These are phyloP conservation scores for Xylaria sp. DNA, from an alignment of 2,329 filamentous ascomycete genomes.

Conservation along the genomic window DNA sequence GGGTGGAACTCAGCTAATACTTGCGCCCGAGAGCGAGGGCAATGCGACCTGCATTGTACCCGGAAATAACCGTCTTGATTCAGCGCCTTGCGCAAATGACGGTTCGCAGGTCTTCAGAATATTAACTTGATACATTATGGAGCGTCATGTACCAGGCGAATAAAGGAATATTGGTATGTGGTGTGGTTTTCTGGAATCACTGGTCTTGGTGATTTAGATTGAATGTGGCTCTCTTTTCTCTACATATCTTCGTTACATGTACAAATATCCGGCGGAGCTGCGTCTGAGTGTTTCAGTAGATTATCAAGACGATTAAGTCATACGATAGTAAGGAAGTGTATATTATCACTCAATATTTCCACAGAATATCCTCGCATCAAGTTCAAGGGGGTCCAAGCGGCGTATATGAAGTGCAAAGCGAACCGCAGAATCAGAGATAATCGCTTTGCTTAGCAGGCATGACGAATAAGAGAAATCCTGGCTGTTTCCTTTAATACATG, in stretches of 20 bases:
- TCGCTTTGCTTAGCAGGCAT: not conserved
- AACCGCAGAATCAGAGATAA: not conserved
- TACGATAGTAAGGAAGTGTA: not conserved
- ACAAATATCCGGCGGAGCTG: not conserved
- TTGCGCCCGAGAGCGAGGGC: constrained; percentile 57
- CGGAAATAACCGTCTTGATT: constrained; percentile 50
- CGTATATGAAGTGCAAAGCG: not conserved
- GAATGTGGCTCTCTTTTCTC: not conserved
- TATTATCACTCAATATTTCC: not conserved
- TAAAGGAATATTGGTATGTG: not conserved
- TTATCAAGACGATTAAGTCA: not conserved
- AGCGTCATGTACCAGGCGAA: not conserved
- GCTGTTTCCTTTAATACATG: not conserved
- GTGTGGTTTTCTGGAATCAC: not conserved
- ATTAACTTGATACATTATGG: constrained; percentile 32
- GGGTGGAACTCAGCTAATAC: constrained; percentile 54
- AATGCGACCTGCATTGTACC: constrained; percentile 57
- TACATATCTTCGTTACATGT: constrained; percentile 7
- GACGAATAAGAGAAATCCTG: not conserved
- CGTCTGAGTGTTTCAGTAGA: not conserved
- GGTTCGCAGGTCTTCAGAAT: constrained; percentile 47
- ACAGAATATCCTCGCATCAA: not conserved
- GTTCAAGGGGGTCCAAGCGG: not conserved
- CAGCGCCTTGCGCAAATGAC: constrained; percentile 47
- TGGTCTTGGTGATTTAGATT: not conserved